A percentile compares a stretch with the other conserved stretches of the same genome.
phyloP scores from a whole-genome alignment of 148 eudicot species.

The Limonium bicolor region DNA sequence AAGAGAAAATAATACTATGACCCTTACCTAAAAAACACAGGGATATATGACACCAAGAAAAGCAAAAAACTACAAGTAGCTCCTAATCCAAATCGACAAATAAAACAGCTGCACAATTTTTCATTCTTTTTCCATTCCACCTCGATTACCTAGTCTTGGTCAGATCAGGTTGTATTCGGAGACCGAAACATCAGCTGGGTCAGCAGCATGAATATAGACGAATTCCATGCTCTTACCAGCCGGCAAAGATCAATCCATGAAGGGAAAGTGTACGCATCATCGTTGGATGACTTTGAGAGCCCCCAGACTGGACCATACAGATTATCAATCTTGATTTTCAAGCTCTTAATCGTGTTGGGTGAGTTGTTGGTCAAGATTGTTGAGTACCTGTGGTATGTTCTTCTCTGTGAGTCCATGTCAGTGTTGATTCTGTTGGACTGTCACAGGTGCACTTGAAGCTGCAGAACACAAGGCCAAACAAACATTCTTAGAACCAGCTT shows the following conservation, averaged over 20 bases:
- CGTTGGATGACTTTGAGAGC: slow-evolving; percentile 37
- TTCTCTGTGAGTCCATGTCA: slow-evolving; percentile 48
- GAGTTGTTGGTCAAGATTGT: slow-evolving; percentile 70
- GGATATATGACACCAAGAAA: too few relatives aligned
- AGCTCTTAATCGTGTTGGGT: slow-evolving; percentile 34
- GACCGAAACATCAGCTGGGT: slow-evolving; percentile 50
- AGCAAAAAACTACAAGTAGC: slow-evolving; percentile 7
- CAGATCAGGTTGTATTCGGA: slow-evolving; percentile 53
- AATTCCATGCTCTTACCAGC: slow-evolving; percentile 80
- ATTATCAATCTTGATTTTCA: slow-evolving; percentile 45
- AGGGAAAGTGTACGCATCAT: slow-evolving; percentile 51
- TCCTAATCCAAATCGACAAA: slow-evolving; percentile 16
- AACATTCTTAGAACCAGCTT: too few relatives aligned
- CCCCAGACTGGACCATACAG: slow-evolving; percentile 94
- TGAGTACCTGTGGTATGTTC: slow-evolving; percentile 78
- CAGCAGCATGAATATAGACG: slow-evolving; percentile 66
- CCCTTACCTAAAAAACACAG: too few relatives aligned
- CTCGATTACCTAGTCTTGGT: slow-evolving; percentile 8
- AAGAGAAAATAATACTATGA: too few relatives aligned
- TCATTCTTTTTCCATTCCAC: slow-evolving; percentile 13
- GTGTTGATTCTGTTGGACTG: slow-evolving; percentile 46
- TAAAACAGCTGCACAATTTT: slow-evolving; percentile 53
- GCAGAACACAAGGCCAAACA: slow-evolving; percentile 15
- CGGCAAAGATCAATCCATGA: slow-evolving; percentile 51
- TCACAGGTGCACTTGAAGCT: slow-evolving; percentile 32